Evolutionary conservation across 208 protist species (phyloP).

Genomic region (Acanthamoeba rhysodes): DNA sequence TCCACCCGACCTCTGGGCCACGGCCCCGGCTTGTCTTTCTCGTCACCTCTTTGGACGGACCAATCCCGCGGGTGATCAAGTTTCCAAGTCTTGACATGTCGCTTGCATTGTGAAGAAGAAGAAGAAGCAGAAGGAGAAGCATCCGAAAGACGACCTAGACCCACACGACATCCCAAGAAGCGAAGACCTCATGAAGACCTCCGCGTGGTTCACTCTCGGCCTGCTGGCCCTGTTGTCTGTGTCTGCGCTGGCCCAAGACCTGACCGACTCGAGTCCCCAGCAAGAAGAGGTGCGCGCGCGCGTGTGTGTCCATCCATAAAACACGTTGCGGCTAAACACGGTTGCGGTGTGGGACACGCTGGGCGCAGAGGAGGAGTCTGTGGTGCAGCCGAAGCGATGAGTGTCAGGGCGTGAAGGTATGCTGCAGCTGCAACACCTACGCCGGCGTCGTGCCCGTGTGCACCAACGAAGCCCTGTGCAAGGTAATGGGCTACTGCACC

Average conservation of each 20-base stretch:
- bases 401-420: not conserved
- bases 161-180: no score
- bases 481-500: not conserved
- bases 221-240: not conserved
- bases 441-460: slow-evolving; percentile 1
- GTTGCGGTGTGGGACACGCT: no score
- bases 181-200: no score
- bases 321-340: not conserved
- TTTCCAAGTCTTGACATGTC: no score
- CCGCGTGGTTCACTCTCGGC: no score
- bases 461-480: slow-evolving; percentile 28
- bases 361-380: not conserved
- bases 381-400: not conserved
- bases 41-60: no score
- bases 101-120: no score
- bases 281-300: not conserved
- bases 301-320: not conserved
- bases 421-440: slow-evolving; percentile 44
- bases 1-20: no score
- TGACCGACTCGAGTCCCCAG: not conserved
- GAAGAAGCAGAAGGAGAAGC: no score
- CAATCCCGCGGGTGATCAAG: no score
- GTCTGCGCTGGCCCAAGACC: not conserved
- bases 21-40: no score
- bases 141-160: no score